Evolutionary conservation across 192 early-diverging fungal species (phyloP).

Genomic region (Gonapodya sp.): DNA sequence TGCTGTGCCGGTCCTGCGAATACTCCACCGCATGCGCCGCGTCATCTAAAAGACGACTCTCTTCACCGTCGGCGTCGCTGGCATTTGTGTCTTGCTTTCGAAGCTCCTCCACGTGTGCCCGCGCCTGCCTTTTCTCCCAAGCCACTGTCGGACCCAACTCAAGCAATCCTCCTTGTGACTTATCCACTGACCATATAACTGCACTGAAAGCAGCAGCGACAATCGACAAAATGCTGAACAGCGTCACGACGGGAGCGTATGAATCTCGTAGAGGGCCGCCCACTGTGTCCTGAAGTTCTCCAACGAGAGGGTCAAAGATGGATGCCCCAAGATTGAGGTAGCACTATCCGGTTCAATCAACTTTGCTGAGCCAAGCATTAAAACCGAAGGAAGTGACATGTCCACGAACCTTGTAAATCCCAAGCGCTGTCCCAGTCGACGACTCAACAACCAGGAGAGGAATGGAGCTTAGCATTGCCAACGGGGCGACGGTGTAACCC

Average conservation of each 20-base stretch:
- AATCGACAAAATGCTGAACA: not conserved
- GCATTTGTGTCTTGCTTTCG: too few species aligned
- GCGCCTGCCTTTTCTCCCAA: too few species aligned
- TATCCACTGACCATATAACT: not conserved
- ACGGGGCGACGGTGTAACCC: not conserved
- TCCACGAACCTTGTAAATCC: not conserved
- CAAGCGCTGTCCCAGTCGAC: not conserved
- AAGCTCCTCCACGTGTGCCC: too few species aligned
- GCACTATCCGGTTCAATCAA: too few species aligned
- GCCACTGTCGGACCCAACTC: not conserved
- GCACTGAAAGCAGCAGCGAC: not conserved
- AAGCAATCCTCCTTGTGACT: not conserved
- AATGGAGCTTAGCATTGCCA: not conserved
- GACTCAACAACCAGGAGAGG: not conserved
- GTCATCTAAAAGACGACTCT: not conserved
- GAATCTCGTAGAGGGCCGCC: not conserved
- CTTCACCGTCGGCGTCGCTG: not conserved
- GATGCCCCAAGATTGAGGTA: not conserved
- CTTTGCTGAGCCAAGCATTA: too few species aligned
- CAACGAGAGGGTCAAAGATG: not conserved
- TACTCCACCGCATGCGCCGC: not conserved
- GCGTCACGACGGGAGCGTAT: not conserved
- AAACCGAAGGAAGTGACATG: not conserved
- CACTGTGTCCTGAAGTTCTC: not conserved
- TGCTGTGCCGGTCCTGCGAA: not conserved